phyloP scores from a whole-genome alignment of 2,329 filamentous ascomycete genomes.

The Onygena corvina region DNA sequence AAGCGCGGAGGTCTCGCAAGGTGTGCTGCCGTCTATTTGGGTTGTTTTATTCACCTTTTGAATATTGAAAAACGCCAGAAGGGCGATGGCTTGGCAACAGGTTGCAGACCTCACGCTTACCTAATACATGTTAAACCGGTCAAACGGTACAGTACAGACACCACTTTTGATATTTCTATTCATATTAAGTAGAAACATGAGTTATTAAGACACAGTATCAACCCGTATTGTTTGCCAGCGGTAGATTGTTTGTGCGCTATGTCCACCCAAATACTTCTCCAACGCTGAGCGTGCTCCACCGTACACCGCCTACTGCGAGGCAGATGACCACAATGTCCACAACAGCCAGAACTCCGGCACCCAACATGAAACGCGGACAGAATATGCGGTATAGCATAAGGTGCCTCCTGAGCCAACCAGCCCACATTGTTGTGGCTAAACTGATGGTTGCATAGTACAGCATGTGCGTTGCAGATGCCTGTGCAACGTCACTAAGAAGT shows the following conservation, averaged over 20 bases:
- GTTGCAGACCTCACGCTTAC: no score
- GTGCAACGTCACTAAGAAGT: constrained; percentile 57
- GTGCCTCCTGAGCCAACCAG: constrained; percentile 74
- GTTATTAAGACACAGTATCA: neutral
- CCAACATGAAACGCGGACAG: constrained; percentile 78
- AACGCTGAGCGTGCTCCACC: constrained; percentile 66
- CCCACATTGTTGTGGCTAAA: constrained; percentile 79
- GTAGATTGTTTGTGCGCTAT: constrained; percentile 11
- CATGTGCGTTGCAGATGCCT: constrained; percentile 61
- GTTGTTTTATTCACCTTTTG: no score
- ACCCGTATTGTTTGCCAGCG: neutral
- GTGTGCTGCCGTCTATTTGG: no score
- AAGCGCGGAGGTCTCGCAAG: no score
- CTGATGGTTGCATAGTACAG: constrained; percentile 73
- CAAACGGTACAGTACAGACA: no score
- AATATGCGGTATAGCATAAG: constrained; percentile 96
- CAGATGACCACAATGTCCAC: constrained; percentile 64
- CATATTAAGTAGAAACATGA: no score
- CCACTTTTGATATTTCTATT: no score
- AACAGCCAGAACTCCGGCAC: constrained; percentile 55
- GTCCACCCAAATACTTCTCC: constrained; percentile 80
- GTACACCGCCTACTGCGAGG: constrained; percentile 59
- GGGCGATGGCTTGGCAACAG: no score
- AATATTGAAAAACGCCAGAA: no score
- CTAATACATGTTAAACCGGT: no score